Conservation (phyloP, 108 stramenopile genomes). For the Stephanodiscus triporus region DNA sequence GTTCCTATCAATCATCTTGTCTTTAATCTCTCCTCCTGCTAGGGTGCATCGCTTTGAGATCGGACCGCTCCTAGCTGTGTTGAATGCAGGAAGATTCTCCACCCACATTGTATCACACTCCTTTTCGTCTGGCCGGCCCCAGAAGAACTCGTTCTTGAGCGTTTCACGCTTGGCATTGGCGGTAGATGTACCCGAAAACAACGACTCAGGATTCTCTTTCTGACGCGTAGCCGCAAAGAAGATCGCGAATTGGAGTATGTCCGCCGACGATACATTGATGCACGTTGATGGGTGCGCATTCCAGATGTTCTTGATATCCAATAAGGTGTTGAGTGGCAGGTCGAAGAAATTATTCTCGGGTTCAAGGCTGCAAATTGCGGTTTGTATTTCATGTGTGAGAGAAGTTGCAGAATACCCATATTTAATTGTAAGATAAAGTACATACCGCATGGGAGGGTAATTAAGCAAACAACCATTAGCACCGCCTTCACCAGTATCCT, state of each 20-base stretch:
- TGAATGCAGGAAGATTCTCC: slow-evolving; percentile 9
- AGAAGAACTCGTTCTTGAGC: not conserved
- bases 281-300: slow-evolving; percentile 1
- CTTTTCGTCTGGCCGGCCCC: slow-evolving; percentile 13
- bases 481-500: slow-evolving; percentile 6
- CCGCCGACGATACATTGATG: slow-evolving; percentile 5
- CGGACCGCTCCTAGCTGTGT: not conserved
- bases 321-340: not conserved
- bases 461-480: slow-evolving; percentile 20
- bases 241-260: slow-evolving; percentile 12
- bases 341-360: not conserved
- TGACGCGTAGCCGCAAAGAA: slow-evolving; percentile 3
- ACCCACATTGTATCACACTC: slow-evolving; percentile 1
- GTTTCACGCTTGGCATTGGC: not conserved
- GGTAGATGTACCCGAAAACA: not conserved
- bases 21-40: slow-evolving; percentile 9
- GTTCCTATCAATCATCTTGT: slow-evolving; percentile 15
- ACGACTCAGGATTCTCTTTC: not conserved
- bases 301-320: not conserved
- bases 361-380: not conserved
- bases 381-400: not conserved
- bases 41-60: not conserved
- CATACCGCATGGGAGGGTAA: slow-evolving; percentile 9
- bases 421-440: not conserved
- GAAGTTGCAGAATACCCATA: no score